Conservation (phyloP, 768 basidiomycete genomes). For the Termitomyces sp. region DNA sequence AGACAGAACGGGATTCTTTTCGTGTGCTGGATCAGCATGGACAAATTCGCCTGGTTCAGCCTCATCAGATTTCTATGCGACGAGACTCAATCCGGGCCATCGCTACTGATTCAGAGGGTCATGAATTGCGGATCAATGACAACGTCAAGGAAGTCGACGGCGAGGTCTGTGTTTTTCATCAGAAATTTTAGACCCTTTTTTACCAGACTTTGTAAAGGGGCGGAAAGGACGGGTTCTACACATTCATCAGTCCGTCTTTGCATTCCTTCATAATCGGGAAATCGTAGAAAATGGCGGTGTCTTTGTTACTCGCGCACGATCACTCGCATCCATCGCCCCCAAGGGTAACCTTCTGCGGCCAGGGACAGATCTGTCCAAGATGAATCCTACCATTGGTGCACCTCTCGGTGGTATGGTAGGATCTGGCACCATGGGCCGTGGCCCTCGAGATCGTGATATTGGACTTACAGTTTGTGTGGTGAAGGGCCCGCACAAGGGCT, state of each 20-base stretch:
- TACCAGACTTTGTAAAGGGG: conserved; percentile 34
- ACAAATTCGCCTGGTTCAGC: conserved; percentile 81
- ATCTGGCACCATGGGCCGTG: conserved; percentile 71
- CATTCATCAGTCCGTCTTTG: conserved; percentile 90
- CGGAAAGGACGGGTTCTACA: conserved; percentile 91
- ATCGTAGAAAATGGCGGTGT: conserved; percentile 88
- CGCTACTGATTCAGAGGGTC: conserved; percentile 85
- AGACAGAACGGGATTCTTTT: conserved; percentile 94
- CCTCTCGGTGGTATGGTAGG: conserved; percentile 74
- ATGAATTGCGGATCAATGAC: conserved; percentile 83
- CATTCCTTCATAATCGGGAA: conserved; percentile 92
- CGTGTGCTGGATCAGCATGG: conserved; percentile 95
- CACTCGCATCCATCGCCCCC: conserved; percentile 80
- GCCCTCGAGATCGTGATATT: conserved; percentile 78
- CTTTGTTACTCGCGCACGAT: conserved; percentile 85
- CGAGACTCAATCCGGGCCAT: conserved; percentile 77
- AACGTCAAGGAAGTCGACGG: conserved; percentile 90
- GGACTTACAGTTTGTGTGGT: conserved; percentile 75
- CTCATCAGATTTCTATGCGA: conserved; percentile 92
- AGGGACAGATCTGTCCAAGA: conserved; percentile 77
- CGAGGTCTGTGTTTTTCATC: conserved; percentile 50
- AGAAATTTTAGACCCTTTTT: neutral
- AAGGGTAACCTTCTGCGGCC: conserved; percentile 70
- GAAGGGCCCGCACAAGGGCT: conserved; percentile 88
- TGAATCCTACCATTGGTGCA: conserved; percentile 78